Conservation (phyloP, 2,329 filamentous ascomycete genomes). For the Cladophialophora immunda region DNA sequence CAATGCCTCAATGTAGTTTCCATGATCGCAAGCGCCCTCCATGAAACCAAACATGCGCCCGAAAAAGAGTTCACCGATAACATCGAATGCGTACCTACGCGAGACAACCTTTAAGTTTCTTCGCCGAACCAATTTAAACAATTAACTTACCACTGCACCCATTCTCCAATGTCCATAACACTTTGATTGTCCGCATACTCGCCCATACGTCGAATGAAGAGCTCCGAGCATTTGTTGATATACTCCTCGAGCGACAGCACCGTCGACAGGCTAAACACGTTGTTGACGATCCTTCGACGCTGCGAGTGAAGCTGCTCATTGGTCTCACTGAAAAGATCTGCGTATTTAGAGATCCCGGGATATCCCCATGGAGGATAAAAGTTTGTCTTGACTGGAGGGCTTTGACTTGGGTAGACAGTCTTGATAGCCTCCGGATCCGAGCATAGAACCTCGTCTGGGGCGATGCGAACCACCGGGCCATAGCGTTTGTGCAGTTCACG, state of each 20-base stretch:
- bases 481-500: slow-evolving; percentile 60
- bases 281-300: slow-evolving; percentile 41
- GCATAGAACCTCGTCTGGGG: slow-evolving; percentile 72
- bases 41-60: slow-evolving; percentile 55
- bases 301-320: slow-evolving; percentile 42
- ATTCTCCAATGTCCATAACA: slow-evolving; percentile 41
- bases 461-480: slow-evolving; percentile 70
- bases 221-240: slow-evolving; percentile 42
- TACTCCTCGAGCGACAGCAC: slow-evolving; percentile 44
- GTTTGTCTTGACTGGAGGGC: no score
- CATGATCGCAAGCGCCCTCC: slow-evolving; percentile 49
- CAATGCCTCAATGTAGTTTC: slow-evolving; percentile 49
- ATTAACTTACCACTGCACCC: slow-evolving; percentile 38
- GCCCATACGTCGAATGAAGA: slow-evolving; percentile 38
- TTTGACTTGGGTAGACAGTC: slow-evolving; percentile 40
- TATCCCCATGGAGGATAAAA: slow-evolving; percentile 42
- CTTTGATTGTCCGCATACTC: slow-evolving; percentile 32
- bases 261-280: slow-evolving; percentile 45
- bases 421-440: slow-evolving; percentile 51
- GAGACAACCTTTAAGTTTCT: no score
- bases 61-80: slow-evolving; percentile 54
- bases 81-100: slow-evolving; percentile 52
- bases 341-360: slow-evolving; percentile 38
- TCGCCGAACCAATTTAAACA: no score
- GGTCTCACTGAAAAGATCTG: slow-evolving; percentile 40